phyloP scores from a whole-genome alignment of 495 filamentous ascomycete genomes.

The Penicillium paxilli region DNA sequence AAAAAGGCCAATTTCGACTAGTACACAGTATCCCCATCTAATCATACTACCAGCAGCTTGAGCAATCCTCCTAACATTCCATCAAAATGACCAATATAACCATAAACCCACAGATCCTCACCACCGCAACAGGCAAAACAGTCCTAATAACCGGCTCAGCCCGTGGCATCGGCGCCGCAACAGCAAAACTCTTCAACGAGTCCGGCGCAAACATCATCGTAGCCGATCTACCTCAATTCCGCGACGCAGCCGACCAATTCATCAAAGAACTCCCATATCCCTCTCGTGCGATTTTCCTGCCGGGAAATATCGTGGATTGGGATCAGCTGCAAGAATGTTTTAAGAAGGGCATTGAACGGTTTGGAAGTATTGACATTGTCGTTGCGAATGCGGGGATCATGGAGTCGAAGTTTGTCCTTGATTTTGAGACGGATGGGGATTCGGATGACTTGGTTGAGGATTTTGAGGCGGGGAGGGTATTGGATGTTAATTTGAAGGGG shows the following conservation, averaged over 20 bases:
- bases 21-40: not conserved
- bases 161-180: constrained; percentile 40
- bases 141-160: constrained; percentile 41
- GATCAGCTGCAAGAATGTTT: constrained; percentile 49
- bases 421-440: constrained; percentile 19
- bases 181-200: constrained; percentile 23
- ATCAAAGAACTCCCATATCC: constrained; percentile 20
- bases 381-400: constrained; percentile 70
- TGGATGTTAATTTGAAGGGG: constrained; percentile 38
- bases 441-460: constrained; percentile 21
- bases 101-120: constrained; percentile 9
- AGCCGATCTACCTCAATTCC: constrained; percentile 22
- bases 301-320: constrained; percentile 28
- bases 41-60: no score
- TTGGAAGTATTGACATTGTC: constrained; percentile 58
- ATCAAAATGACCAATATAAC: constrained; percentile 11
- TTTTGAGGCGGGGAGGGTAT: constrained; percentile 20
- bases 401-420: constrained; percentile 25
- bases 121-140: constrained; percentile 14
- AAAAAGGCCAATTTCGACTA: no score
- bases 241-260: constrained; percentile 6
- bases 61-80: not conserved
- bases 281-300: constrained; percentile 16
- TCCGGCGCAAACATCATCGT: constrained; percentile 31
- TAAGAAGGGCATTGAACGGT: constrained; percentile 47